phyloP scores from a whole-genome alignment of 441 rosid species.

The Flueggea neowawraea region DNA sequence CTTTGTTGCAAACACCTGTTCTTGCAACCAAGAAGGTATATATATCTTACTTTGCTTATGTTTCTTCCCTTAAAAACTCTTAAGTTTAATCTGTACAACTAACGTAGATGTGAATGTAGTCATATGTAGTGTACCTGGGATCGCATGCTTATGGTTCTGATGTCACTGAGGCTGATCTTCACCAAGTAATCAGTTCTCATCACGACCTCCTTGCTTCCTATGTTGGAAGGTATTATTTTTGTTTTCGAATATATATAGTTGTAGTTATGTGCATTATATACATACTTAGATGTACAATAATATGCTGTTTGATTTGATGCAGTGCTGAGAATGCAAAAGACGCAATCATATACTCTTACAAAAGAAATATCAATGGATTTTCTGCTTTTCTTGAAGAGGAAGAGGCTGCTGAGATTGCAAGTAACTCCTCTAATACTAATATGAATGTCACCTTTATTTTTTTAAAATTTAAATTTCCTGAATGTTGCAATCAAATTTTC shows the following conservation, averaged over 20 bases:
- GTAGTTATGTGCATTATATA: neutral
- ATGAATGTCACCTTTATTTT: no score
- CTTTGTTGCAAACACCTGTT: slow-evolving; percentile 21
- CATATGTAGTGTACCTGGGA: slow-evolving; percentile 71
- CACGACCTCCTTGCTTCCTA: slow-evolving; percentile 42
- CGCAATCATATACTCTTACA: slow-evolving; percentile 49
- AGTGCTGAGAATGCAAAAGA: slow-evolving; percentile 45
- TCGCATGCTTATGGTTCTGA: slow-evolving; percentile 42
- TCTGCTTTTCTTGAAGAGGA: slow-evolving; percentile 53
- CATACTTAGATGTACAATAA: neutral
- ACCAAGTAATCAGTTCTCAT: slow-evolving; percentile 34
- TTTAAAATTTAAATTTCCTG: neutral
- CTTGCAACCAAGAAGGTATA: slow-evolving; percentile 35
- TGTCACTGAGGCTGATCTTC: slow-evolving; percentile 25
- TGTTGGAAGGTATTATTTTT: slow-evolving; percentile 37
- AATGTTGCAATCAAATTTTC: neutral
- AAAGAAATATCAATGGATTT: slow-evolving; percentile 53
- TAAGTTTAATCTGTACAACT: neutral
- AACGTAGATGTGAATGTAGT: slow-evolving; percentile 13
- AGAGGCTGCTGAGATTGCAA: slow-evolving; percentile 46
- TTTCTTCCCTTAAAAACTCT: neutral
- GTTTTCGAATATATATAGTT: neutral
- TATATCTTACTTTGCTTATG: neutral
- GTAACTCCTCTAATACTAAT: slow-evolving; percentile 14
- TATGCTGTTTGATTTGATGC: neutral